Evolutionary conservation across 208 protist genomes (phyloP), one percentile per base, ranked within the genome.

Genomic region (Wallacemonas sp.): DNA sequence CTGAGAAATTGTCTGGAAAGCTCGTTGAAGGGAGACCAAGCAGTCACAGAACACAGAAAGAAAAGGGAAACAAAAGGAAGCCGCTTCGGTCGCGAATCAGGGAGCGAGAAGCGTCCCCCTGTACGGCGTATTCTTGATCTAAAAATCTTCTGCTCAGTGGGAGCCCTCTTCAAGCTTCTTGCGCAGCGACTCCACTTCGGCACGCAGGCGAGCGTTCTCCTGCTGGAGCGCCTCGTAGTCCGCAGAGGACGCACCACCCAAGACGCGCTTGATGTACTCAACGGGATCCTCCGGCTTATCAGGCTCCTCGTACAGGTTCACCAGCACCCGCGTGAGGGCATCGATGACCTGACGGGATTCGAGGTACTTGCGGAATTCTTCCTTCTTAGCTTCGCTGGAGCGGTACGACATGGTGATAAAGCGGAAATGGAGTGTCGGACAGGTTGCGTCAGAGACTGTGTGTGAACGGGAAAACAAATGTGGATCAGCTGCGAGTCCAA

Each of bases 361-460:
- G 27, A 98, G 83, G 68, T 98, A 98, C 73, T 95, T 96, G 56
- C 94, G 92, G 75, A 98, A 98, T 76, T 98, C 92, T 68, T 98
- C 94, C 87, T 98, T 98, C 78, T 98, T 98, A 2, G 89, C 83
- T 57, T 97, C 93, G 61, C 88, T 94, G 41, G 93, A 96, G 26
- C 88, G 87, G 78, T 96, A 97, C 2, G 93, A 91, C 93, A 96
- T 97, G 33, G 16, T 23, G 24, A 39, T 14, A 41, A 39, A 41
- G 9, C n/a, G n/a, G n/a, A n/a, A n/a, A n/a, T n/a, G n/a, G n/a
- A n/a, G n/a, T n/a, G n/a, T n/a, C n/a, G n/a, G n/a, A n/a, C n/a
- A n/a, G n/a, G n/a, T n/a, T n/a, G n/a, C n/a, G n/a, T n/a, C n/a
- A n/a, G n/a, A n/a, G n/a, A n/a, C n/a, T n/a, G n/a, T n/a, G n/a